Conservation (phyloP, 2,329 filamentous ascomycete genomes). For the Apiospora hydei region DNA sequence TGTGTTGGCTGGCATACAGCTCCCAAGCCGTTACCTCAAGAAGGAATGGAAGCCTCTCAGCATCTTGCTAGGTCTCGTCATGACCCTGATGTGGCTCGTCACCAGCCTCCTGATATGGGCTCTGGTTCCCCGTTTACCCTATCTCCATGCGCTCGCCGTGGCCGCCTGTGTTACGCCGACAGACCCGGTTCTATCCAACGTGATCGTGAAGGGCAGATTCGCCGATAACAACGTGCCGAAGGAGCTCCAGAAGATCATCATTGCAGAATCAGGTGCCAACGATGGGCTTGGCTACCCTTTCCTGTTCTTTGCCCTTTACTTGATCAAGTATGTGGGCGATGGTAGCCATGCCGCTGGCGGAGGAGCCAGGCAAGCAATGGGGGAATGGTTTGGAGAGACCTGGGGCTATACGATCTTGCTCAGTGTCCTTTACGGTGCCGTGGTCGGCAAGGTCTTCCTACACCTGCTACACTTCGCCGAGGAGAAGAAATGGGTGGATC, state of each 20-base stretch:
- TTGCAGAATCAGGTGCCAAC: conserved; percentile 86
- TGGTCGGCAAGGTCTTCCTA: conserved; percentile 83
- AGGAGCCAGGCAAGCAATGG: conserved; percentile 72
- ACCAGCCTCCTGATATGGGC: conserved; percentile 83
- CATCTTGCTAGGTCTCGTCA: conserved; percentile 81
- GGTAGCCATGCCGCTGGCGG: conserved; percentile 62
- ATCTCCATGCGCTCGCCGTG: conserved; percentile 81
- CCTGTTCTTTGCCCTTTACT: conserved; percentile 81
- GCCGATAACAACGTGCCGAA: conserved; percentile 89
- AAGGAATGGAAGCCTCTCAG: conserved; percentile 80
- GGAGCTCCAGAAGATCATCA: conserved; percentile 80
- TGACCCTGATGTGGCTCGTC: conserved; percentile 85
- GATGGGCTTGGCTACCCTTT: conserved; percentile 92
- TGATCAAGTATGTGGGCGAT: conserved; percentile 77
- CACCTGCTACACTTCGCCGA: conserved; percentile 86
- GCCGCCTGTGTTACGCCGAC: conserved; percentile 92
- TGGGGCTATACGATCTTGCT: conserved; percentile 85
- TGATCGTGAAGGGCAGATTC: conserved; percentile 92
- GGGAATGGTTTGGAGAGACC: conserved; percentile 84
- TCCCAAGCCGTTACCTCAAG: conserved; percentile 82
- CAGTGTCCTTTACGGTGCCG: conserved; percentile 78
- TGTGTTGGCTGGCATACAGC: conserved; percentile 85
- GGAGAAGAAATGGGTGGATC: conserved; percentile 80
- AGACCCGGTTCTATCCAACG: conserved; percentile 86
- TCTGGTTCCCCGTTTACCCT: conserved; percentile 73